A percentile compares a stretch with the other conserved stretches of the same genome.
phyloP scores from a whole-genome alignment of 2,329 filamentous ascomycete genomes.

The Claviceps pazoutovae region DNA sequence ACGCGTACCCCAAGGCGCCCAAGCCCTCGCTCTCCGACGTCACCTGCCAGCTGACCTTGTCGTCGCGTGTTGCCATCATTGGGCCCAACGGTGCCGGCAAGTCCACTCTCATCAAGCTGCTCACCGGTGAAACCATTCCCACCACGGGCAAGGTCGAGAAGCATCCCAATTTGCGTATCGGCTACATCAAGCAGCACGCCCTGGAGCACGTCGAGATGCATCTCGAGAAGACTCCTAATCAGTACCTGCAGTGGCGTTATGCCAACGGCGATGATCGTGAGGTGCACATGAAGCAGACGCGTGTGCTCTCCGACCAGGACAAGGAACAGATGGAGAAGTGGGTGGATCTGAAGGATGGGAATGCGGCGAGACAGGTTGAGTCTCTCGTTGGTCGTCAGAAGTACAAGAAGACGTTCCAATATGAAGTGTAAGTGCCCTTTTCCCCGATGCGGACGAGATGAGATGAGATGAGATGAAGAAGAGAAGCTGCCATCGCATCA shows the following conservation, averaged over 20 bases:
- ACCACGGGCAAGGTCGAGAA: constrained; percentile 83
- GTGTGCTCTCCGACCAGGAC: constrained; percentile 73
- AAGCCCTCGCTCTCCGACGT: constrained; percentile 84
- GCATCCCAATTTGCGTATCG: constrained; percentile 95
- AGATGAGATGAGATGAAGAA: too few species aligned
- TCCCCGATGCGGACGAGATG: not conserved
- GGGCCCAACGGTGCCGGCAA: constrained; percentile 97
- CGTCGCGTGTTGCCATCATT: constrained; percentile 89
- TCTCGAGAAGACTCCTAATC: constrained; percentile 95
- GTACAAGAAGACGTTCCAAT: constrained; percentile 98
- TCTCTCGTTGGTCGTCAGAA: constrained; percentile 91
- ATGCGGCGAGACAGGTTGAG: constrained; percentile 64
- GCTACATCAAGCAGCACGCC: constrained; percentile 98
- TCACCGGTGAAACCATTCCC: constrained; percentile 84
- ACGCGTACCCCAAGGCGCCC: constrained; percentile 76
- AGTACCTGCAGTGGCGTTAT: constrained; percentile 98
- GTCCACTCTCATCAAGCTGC: constrained; percentile 92
- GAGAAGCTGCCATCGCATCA: too few species aligned
- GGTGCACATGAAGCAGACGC: constrained; percentile 94
- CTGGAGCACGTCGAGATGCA: constrained; percentile 99
- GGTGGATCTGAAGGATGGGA: constrained; percentile 74
- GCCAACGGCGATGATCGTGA: constrained; percentile 94
- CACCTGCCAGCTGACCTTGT: constrained; percentile 75
- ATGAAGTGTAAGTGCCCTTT: constrained; percentile 60
- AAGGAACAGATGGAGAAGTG: constrained; percentile 82